phyloP scores from a whole-genome alignment of 202 grass and related monocot genomes.

The Panicum hallii region DNA sequence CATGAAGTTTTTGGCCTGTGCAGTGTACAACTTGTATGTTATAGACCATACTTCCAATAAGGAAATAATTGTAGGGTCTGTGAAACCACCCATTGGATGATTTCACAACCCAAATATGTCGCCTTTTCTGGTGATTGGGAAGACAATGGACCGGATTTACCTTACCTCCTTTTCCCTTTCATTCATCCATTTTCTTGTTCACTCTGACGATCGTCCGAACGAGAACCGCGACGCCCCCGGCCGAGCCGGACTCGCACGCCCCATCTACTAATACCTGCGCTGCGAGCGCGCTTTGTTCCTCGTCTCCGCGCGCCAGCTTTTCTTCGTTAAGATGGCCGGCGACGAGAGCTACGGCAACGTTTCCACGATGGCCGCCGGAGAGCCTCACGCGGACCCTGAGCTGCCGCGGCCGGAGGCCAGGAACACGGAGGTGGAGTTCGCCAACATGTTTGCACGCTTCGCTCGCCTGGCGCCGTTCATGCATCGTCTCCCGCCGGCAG shows the following conservation, averaged over 20 bases:
- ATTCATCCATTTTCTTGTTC: too few relatives aligned
- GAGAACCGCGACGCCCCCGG: too few relatives aligned
- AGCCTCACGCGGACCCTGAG: not conserved
- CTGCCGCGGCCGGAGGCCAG: not conserved
- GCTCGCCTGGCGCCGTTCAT: too few relatives aligned
- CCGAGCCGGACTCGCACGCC: too few relatives aligned
- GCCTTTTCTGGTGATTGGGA: not conserved
- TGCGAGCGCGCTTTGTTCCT: too few relatives aligned
- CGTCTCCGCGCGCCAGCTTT: not conserved
- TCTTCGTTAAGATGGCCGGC: not conserved
- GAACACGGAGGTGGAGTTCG: too few relatives aligned
- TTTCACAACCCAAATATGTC: not conserved
- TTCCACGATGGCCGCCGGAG: not conserved
- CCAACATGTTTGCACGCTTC: too few relatives aligned
- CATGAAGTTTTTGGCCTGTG: not conserved
- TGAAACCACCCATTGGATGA: too few relatives aligned
- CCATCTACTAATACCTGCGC: too few relatives aligned
- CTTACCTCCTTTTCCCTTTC: not conserved
- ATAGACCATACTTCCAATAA: not conserved
- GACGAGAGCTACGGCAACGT: not conserved
- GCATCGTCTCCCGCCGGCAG: too few relatives aligned
- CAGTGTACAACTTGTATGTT: slow-evolving; percentile 1
- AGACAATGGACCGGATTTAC: not conserved
- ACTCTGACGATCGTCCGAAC: too few relatives aligned
- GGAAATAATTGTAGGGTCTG: not conserved